Base-by-base conservation (phyloP, 345 rosid species). In the Populus nigra region DNA sequence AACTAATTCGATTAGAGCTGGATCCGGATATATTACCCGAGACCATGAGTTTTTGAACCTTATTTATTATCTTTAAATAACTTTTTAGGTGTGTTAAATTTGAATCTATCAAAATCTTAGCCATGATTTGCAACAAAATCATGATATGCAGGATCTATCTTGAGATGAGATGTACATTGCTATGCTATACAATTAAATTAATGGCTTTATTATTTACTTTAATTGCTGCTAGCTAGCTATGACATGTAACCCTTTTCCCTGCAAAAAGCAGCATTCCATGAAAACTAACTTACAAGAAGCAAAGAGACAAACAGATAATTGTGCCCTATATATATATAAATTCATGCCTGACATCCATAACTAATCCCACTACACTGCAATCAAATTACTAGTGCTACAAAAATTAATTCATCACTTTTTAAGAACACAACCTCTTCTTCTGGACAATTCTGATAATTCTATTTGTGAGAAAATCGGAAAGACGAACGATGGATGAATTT, bases 21-120 rank as follows among this genome's bases (percentile, higher is more conserved):
- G 33, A n/a, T 0, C 3, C 4, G 3, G 4, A 3, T 0, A 31
- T 31, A 2, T 31, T 31, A 0, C 4, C 4, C 3, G 4, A 31
- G 33, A 31, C 3, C 0, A 2, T 31, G 33, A 31, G 4, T 31
- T 31, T 3, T 31, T 31, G 0, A 31, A 31, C 33, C 33, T 31
- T 31, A 31, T 31, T 31, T 31, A 31, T 31, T 31, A 31, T 4
- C 33, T 31, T 31, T 3, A 31, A 31, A 31, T 31, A 31, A 31
- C 33, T 2, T 31, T 31, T 31, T 31, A 31, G 3, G 4, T 31
- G 33, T 31, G 33, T 31, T 31, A 31, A 31, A 31, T 31, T 31
- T 31, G 33, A 31, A 31, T 31, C 33, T 31, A 31, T 31, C 33
- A 31, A 31, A 31, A 3, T 31, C 45, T 41, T 2, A 41, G 45